Evolutionary conservation across 2,329 filamentous ascomycete genomes (phyloP).

Genomic region (Curvularia eragrostidis): DNA sequence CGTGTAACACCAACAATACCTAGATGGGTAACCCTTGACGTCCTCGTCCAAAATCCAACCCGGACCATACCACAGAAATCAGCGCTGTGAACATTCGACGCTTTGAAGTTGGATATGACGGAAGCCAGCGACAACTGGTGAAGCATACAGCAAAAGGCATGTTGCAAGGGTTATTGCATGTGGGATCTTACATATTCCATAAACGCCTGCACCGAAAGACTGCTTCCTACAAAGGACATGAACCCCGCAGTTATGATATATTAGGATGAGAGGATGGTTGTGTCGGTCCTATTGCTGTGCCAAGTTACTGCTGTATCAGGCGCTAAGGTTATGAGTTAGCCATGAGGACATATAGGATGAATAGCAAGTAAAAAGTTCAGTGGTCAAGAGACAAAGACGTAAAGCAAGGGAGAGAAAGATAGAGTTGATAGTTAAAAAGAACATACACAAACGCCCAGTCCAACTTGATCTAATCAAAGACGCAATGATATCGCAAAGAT

Average conservation of each 20-base stretch:
- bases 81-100: constrained; percentile 55
- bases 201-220: not conserved
- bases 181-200: not conserved
- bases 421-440: not conserved
- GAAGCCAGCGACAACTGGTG: constrained; percentile 15
- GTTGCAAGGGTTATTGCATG: constrained; percentile 50
- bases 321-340: constrained; percentile 48
- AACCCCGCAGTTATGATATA: constrained; percentile 46
- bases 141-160: not conserved
- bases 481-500: not conserved
- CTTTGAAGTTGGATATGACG: constrained; percentile 70
- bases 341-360: constrained; percentile 41
- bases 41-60: constrained; percentile 57
- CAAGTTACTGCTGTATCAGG: constrained; percentile 45
- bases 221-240: constrained; percentile 26
- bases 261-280: constrained; percentile 47
- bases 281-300: constrained; percentile 40
- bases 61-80: not conserved
- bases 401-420: not conserved
- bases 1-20: constrained; percentile 2
- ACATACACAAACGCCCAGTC: not conserved
- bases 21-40: constrained; percentile 64
- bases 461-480: not conserved
- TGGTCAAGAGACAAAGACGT: constrained; percentile 37
- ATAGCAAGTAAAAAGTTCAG: constrained; percentile 18